Percentiles rank a stretch among this genome's conserved stretches.
Evolutionary conservation across 768 basidiomycete species (phyloP).

Genomic region (Boletus rubescentipes): DNA sequence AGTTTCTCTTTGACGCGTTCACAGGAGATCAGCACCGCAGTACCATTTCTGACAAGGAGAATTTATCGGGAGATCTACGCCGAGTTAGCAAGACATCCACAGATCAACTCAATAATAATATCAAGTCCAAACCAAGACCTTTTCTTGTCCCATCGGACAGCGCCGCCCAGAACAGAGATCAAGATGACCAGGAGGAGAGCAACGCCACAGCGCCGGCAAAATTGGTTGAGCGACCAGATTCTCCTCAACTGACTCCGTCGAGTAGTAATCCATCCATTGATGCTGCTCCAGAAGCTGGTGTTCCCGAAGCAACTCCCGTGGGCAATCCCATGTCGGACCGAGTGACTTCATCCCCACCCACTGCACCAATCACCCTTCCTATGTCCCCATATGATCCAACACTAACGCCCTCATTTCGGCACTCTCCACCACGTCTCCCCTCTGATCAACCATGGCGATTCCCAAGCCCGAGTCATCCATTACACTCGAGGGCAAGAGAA

Average conservation of each 20-base stretch:
- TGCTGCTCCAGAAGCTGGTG: background rate
- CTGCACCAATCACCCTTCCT: slow-evolving; percentile 40
- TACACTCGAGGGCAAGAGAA: slow-evolving; percentile 64
- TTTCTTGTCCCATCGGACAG: slow-evolving; percentile 21
- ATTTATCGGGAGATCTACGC: slow-evolving; percentile 31
- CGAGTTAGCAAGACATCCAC: slow-evolving; percentile 27
- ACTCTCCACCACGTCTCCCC: slow-evolving; percentile 71
- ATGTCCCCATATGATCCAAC: slow-evolving; percentile 77
- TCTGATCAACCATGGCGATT: slow-evolving; percentile 83
- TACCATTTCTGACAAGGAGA: slow-evolving; percentile 32
- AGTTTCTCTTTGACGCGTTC: slow-evolving; percentile 21
- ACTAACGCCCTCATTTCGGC: slow-evolving; percentile 72
- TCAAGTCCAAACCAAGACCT: slow-evolving; percentile 21
- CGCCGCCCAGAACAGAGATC: slow-evolving; percentile 11
- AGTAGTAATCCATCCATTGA: slow-evolving; percentile 1
- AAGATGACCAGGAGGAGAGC: slow-evolving; percentile 13
- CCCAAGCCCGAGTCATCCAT: slow-evolving; percentile 74
- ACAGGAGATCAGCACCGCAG: slow-evolving; percentile 66
- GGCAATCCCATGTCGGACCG: slow-evolving; percentile 3
- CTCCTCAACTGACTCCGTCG: slow-evolving; percentile 16
- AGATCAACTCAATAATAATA: slow-evolving; percentile 14
- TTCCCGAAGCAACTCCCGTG: background rate
- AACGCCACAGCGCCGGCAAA: slow-evolving; percentile 20
- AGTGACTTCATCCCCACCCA: slow-evolving; percentile 24
- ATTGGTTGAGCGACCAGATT: slow-evolving; percentile 27